Evolutionary conservation across 495 filamentous ascomycete species (phyloP), one percentile per base, ranked within the genome.

Genomic region (Corynascus novoguineensis): DNA sequence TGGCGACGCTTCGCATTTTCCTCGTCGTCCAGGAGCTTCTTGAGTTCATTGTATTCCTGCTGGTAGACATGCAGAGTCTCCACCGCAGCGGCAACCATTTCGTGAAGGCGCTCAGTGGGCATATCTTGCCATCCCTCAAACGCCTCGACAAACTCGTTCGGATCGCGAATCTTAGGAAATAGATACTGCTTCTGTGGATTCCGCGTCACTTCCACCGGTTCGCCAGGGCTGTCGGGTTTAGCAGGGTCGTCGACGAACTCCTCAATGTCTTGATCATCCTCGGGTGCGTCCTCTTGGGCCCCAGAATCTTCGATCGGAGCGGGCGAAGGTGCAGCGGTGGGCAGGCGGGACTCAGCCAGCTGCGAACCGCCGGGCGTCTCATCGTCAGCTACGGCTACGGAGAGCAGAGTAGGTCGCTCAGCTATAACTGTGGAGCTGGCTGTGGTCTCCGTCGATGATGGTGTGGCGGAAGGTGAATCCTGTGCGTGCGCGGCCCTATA

Each of bases 41-140:
- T 78, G 5, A 90, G 76, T 15, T 75, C 75, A 12, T 82, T 63
- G 61, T 78, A 88, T 61, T 91, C 84, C 17, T 83, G 74, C 65
- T 90, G 84, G 74, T 83, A 85, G 5, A 71, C 69, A 38, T 73
- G 71, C 51, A 92, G 60, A 4, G 78, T 76, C 44, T 74, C 65
- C 12, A 76, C 78, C 3, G 77, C 75, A 48, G 81, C 79, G 29
- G 78, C 73, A 4, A 82, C 72, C 14, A 78, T 70, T 5, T 67
- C 65, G 51, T 84, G 82, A 0, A 89, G 75, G 42, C 78, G 78
- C 21, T 78, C 77, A 0, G 53, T 68, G 10, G 71, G 58, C 47
- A 76, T 63, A 2, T 69, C 65, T 45, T 73, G 67, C 41, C 49
- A 59, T 15, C 72, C 61, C 52, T 74, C 62, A 25, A 78, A 62